phyloP scores from a whole-genome alignment of 139 green algal species.

The Pleodorina starrii region DNA sequence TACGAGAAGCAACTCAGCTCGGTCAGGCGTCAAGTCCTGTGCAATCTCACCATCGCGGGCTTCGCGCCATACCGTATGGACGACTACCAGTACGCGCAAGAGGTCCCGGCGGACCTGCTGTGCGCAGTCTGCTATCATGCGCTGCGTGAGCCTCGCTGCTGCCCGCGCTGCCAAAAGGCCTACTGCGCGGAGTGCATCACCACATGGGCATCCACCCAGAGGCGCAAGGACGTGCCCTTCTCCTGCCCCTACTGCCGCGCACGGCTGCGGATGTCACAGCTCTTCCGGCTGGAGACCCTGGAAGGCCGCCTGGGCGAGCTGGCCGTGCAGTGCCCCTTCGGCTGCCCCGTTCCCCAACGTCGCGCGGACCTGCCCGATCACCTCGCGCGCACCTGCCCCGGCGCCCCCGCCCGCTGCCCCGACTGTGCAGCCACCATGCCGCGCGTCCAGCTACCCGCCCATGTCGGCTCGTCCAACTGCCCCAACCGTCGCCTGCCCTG shows the following conservation, averaged over 20 bases:
- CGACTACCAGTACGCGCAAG: neutral
- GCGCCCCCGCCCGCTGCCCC: neutral
- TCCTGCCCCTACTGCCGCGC: conserved; percentile 47
- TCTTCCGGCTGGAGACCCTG: neutral
- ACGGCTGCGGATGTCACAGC: neutral
- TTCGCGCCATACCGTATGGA: too few species aligned
- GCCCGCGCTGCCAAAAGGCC: conserved; percentile 13
- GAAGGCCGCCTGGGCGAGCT: neutral
- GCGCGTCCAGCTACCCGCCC: neutral
- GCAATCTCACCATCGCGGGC: too few species aligned
- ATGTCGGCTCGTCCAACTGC: neutral
- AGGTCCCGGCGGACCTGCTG: neutral
- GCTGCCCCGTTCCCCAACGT: neutral
- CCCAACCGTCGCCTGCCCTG: conserved; percentile 8
- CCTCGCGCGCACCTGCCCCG: neutral
- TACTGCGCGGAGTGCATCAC: conserved; percentile 16
- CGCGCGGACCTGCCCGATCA: neutral
- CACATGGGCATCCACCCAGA: neutral
- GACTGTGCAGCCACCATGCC: neutral
- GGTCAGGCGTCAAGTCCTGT: too few species aligned
- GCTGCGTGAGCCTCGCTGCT: neutral
- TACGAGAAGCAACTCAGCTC: too few species aligned
- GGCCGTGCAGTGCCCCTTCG: neutral
- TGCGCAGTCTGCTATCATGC: conserved; percentile 42
- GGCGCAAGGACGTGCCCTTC: conserved; percentile 14